phyloP scores from a whole-genome alignment of 352 stramenopile species.

The Pythium utonaiense region DNA sequence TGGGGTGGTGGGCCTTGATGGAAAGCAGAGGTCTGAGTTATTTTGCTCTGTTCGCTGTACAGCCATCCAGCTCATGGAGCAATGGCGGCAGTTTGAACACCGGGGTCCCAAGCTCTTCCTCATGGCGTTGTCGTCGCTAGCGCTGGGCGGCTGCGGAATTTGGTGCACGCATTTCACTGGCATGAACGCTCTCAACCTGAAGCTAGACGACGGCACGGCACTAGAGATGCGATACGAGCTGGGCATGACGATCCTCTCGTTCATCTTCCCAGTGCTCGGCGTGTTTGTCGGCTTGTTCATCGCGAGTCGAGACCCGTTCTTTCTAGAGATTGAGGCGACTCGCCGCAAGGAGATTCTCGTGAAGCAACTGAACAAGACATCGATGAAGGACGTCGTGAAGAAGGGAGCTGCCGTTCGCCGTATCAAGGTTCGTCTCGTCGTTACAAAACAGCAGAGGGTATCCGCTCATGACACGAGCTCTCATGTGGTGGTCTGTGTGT shows the following conservation, averaged over 20 bases:
- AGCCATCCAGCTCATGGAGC: conserved; percentile 28
- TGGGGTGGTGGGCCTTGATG: not conserved
- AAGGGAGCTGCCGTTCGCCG: not conserved
- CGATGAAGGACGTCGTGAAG: conserved; percentile 34
- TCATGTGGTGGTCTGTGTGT: not conserved
- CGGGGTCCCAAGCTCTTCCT: conserved; percentile 30
- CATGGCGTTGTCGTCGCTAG: conserved; percentile 32
- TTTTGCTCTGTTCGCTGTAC: too few relatives aligned
- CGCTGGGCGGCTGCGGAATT: conserved; percentile 53
- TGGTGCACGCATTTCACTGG: conserved; percentile 71
- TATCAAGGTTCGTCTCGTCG: conserved; percentile 11
- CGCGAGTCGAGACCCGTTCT: conserved; percentile 11
- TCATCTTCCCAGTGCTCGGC: conserved; percentile 43
- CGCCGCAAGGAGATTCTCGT: conserved; percentile 11
- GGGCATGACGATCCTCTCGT: conserved; percentile 47
- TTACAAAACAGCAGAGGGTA: not conserved
- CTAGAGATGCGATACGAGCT: conserved; percentile 49
- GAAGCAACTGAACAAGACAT: conserved; percentile 31
- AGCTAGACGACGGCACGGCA: conserved; percentile 31
- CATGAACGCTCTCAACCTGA: conserved; percentile 51
- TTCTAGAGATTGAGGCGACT: conserved; percentile 9
- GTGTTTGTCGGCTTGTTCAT: conserved; percentile 39
- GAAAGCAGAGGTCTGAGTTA: too few relatives aligned
- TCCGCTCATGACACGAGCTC: not conserved
- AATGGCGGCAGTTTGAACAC: conserved; percentile 17